Base-by-base conservation (phyloP, 1,284 basidiomycete genomes). In the Ceratobasidium sp. region DNA sequence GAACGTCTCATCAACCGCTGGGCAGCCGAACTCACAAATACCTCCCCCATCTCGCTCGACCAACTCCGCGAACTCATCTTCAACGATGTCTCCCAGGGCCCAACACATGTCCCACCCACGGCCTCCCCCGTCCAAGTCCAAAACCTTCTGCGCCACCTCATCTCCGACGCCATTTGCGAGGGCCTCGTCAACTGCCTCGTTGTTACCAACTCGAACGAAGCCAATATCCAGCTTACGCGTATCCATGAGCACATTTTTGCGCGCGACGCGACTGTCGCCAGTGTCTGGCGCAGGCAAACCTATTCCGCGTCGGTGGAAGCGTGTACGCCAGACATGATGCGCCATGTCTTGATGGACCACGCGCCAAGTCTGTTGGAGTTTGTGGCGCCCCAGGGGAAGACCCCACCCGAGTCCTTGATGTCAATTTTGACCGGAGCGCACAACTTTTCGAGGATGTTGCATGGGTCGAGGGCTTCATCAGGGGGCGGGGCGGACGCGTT, bases 181-280 rank as follows among this genome's bases (percentile, higher is more conserved):
- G 93, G 92, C 45, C 87, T 93, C 80, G 86, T 95, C 79, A 95
- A 95, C 80, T 91, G 90, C 77, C 85, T 94, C 73, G 89, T 93
- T 78, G 90, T 93, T 31, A 87, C 86, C 1, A 93, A 92, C 80
- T 93, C 91, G 2, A 86, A 85, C 60, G 93, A 94, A 71, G 90
- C 93, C 36, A 95, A 95, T 78, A 82, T 90, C 75, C 92, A 95
- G 79, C 84, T 95, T 53, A 91, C 92, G 19, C 86, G 91, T 5
- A 92, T 95, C 74, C 93, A 95, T 80, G 93, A 94, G 81, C 91
- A 93, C 78, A 87, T 95, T 65, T 94, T 95, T 79, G 86, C 90
- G 36, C 88, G 93, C 62, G 92, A 94, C 79, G 89, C 93, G 11
- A 90, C 91, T 3, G 92, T 94, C 19, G 93, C 93, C 1, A 87